Percentiles rank a stretch among this genome's conserved stretches.
phyloP scores from a whole-genome alignment of 176 grass and related monocot species.

The Tillandsia fasciculata region DNA sequence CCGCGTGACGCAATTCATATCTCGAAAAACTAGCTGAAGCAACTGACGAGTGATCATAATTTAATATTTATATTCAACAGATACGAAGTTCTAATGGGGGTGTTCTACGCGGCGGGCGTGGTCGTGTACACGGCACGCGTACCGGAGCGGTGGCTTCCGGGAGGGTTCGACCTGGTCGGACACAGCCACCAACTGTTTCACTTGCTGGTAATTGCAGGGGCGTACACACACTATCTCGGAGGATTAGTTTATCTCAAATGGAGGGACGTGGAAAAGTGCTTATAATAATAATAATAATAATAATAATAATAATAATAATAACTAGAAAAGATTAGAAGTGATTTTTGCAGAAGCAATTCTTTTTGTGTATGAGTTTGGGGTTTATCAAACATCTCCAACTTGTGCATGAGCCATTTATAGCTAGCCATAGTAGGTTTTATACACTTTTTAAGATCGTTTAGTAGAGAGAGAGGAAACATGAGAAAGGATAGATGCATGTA shows the following conservation, averaged over 20 bases:
- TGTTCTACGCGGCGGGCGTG: slow-evolving; percentile 51
- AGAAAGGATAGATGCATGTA: too few relatives aligned
- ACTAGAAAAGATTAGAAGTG: too few relatives aligned
- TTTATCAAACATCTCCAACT: too few relatives aligned
- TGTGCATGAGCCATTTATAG: too few relatives aligned
- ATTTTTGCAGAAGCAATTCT: too few relatives aligned
- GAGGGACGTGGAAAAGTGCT: slow-evolving; percentile 69
- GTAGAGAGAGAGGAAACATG: too few relatives aligned
- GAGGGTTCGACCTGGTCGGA: slow-evolving; percentile 62
- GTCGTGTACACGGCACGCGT: slow-evolving; percentile 46
- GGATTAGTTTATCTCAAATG: slow-evolving; percentile 69
- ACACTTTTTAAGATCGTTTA: too few relatives aligned
- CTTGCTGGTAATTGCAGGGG: slow-evolving; percentile 69
- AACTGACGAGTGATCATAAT: too few relatives aligned
- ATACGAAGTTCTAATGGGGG: slow-evolving; percentile 64
- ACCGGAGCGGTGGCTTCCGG: slow-evolving; percentile 80
- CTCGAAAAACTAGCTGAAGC: too few relatives aligned
- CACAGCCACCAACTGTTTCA: slow-evolving; percentile 97
- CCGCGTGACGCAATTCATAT: too few relatives aligned
- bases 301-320: background rate
- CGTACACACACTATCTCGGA: slow-evolving; percentile 65
- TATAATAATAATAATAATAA: background rate
- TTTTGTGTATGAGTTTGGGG: too few relatives aligned
- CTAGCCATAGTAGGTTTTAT: too few relatives aligned
- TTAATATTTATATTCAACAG: background rate